phyloP scores from a whole-genome alignment of 139 green algal species.

The Chlorella sp. region DNA sequence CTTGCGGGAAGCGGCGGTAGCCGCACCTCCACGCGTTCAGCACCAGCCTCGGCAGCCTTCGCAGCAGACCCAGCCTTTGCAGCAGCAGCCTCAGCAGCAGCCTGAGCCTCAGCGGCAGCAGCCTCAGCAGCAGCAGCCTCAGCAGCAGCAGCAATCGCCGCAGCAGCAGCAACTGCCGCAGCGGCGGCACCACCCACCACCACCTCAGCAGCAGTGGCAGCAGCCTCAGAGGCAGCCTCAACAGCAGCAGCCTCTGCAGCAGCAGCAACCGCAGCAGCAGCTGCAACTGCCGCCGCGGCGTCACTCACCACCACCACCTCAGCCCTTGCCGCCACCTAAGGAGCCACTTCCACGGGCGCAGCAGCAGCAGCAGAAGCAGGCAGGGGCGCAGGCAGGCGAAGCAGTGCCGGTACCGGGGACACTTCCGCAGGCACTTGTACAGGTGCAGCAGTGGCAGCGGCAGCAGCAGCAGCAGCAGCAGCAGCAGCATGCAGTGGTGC shows the following conservation, averaged over 20 bases:
- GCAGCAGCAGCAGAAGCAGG: not conserved
- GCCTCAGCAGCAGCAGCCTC: no score
- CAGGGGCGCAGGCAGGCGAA: no score
- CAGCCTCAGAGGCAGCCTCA: no score
- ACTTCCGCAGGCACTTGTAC: not conserved
- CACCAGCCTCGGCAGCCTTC: not conserved
- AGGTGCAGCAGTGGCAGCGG: not conserved
- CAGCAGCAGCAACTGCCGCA: not conserved
- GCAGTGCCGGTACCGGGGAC: no score
- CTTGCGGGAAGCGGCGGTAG: no score
- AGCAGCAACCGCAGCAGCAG: not conserved
- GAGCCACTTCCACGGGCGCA: not conserved
- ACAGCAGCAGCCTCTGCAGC: not conserved
- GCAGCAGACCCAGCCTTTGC: no score
- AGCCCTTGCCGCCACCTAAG: not conserved
- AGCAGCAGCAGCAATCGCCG: no score
- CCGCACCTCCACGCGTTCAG: no score
- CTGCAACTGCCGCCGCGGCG: not conserved
- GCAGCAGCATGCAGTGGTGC: no score
- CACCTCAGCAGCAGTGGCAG: no score
- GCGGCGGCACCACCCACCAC: no score
- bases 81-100: not conserved
- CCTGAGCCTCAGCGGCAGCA: not conserved
- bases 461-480: no score
- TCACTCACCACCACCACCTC: not conserved